Evolutionary conservation across 2,329 filamentous ascomycete genomes (phyloP), one percentile per base, ranked within the genome.

Genomic region (Simplicillium aogashimaense): DNA sequence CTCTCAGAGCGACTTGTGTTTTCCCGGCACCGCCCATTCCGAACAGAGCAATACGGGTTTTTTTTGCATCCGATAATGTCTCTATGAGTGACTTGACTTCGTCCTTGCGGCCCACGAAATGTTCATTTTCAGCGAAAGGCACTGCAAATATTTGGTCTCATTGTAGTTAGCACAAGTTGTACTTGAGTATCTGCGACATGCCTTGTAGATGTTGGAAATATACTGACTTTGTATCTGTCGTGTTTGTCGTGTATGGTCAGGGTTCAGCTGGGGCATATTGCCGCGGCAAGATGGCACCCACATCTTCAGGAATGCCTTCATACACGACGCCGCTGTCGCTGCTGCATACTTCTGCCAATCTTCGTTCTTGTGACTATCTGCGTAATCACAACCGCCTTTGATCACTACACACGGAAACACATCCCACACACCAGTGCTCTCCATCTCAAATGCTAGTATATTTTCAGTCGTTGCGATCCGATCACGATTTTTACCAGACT

Each of bases 331-430:
- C 1, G 61, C 60, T 0, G 48, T 52, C 0, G 53, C 54, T 1
- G 61, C 57, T 1, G 60, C 58, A 46, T 58, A 64, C 1, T 41
- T 35, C 35, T 64, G 59, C 53, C 54, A 64, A 1, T 17, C 39
- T 29, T 59, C 57, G 37, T 49, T 57, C 38, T 63, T 61, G 41
- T 64, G 60, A 20, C 57, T 55, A 42, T 65, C 61, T 1, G 57
- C 51, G 35, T 64, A 65, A 45, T 65, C 55, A 36, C 53, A 59
- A 0, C 60, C 53, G 2, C 57, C 58, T 16, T 57, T 56, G 31
- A 64, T 54, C 1, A 57, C 47, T 1, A 63, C 30, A 25, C 54
- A 57, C 0, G 57, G 57, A 7, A 61, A 46, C 1, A 43, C 40
- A 6, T 51, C 47, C 45, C 45, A 53, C 1, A 52, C 35, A 2